Evolutionary conservation across 306 rosid species (phyloP).

Genomic region (Sesbania bispinosa): DNA sequence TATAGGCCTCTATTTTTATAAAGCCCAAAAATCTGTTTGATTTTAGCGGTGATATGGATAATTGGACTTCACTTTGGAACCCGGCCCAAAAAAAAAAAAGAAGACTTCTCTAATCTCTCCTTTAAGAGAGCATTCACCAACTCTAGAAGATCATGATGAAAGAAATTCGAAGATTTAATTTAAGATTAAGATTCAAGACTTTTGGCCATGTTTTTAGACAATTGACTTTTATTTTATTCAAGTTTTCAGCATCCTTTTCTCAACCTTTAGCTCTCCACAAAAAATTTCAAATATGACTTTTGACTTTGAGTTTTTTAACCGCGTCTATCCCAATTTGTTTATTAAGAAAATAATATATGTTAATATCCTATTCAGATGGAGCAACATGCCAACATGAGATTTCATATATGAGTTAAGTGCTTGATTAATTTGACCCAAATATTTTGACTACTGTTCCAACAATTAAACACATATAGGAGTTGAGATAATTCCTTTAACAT

Average conservation of each 20-base stretch:
- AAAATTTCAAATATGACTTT: background rate
- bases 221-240: conserved; percentile 26
- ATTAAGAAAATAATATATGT: background rate
- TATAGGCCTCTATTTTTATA: background rate
- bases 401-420: background rate
- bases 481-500: background rate
- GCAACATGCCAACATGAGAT: background rate
- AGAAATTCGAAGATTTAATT: background rate
- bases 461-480: background rate
- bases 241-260: too few relatives aligned
- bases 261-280: background rate
- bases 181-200: conserved; percentile 6
- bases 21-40: background rate
- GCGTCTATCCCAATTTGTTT: background rate
- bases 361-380: background rate
- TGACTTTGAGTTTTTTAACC: conserved; percentile 5
- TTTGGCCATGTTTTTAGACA: background rate
- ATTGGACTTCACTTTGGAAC: too few relatives aligned
- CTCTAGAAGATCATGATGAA: conserved; percentile 14
- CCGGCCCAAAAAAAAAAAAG: too few relatives aligned
- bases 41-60: too few relatives aligned
- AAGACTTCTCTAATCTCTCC: background rate
- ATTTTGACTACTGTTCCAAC: background rate
- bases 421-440: background rate
- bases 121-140: background rate